Evolutionary conservation across 371 early-diverging fungal genomes (phyloP).

Genomic region (Mortierella polycephala): DNA sequence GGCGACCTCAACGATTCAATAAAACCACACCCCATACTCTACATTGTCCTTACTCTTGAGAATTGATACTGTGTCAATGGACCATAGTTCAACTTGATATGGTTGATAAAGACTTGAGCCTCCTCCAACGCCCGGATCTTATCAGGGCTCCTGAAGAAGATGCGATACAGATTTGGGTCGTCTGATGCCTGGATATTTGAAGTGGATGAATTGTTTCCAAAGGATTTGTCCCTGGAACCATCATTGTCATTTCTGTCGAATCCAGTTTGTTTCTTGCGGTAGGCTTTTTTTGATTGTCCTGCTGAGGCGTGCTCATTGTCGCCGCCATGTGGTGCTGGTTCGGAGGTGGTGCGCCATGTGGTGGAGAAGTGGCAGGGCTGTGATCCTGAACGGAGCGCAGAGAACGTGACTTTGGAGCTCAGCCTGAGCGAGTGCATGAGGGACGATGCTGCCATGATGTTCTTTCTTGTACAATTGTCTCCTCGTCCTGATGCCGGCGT

Average conservation of each 20-base stretch:
- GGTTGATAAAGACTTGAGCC: constrained; percentile 50
- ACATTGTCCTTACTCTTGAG: constrained; percentile 27
- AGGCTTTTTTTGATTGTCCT: too few relatives aligned
- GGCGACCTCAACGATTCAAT: background rate
- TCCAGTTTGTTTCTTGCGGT: too few relatives aligned
- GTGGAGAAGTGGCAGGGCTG: background rate
- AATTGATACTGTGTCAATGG: constrained; percentile 52
- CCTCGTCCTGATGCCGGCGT: too few relatives aligned
- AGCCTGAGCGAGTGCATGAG: background rate
- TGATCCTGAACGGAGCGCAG: constrained; percentile 2
- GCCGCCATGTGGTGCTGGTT: background rate
- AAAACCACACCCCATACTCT: too few relatives aligned
- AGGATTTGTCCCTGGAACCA: background rate
- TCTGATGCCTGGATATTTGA: background rate
- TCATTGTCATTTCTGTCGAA: background rate
- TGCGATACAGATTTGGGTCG: constrained; percentile 32
- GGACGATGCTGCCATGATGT: background rate
- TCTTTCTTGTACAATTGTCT: background rate
- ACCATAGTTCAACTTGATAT: constrained; percentile 43
- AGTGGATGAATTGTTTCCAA: background rate
- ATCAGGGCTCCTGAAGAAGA: constrained; percentile 48
- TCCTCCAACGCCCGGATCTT: constrained; percentile 49
- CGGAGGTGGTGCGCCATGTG: background rate
- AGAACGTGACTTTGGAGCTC: background rate
- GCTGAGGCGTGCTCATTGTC: background rate